These are phyloP conservation scores for Butyriboletus loyo DNA, from an alignment of 768 basidiomycete genomes.

Conservation along the genomic window DNA sequence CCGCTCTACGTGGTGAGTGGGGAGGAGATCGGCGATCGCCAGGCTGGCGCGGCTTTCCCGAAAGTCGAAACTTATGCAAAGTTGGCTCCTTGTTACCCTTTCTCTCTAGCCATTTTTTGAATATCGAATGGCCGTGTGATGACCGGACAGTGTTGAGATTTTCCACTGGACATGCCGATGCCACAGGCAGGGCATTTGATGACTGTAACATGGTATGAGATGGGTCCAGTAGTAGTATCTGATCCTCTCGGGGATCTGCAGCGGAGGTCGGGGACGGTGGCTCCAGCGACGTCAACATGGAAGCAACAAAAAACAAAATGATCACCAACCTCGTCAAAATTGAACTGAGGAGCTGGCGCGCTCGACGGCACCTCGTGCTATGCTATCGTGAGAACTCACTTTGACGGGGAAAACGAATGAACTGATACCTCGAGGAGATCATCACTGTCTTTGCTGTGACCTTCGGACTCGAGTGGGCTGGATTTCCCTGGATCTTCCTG, in stretches of 20 bases:
- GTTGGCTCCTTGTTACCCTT: not conserved
- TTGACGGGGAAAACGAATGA: not conserved
- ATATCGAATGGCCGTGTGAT: no score
- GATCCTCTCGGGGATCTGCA: not conserved
- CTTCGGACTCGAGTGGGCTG: no score
- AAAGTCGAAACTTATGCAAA: not conserved
- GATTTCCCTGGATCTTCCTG: no score
- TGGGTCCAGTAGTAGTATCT: not conserved
- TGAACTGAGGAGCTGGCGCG: not conserved
- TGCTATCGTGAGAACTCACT: not conserved
- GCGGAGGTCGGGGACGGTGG: not conserved
- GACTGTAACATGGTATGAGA: not conserved
- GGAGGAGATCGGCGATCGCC: no score
- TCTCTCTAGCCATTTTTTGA: no score
- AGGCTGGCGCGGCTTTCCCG: no score
- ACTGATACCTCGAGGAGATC: not conserved
- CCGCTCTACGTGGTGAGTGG: no score
- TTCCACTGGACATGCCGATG: no score
- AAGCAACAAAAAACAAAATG: not conserved
- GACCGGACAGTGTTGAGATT: no score
- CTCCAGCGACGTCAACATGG: not conserved
- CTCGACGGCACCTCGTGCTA: not conserved
- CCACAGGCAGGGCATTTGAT: not conserved
- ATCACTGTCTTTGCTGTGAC: no score
- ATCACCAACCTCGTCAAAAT: not conserved